These are phyloP conservation scores for Neopestalotiopsis rosae DNA, from an alignment of 2,329 filamentous ascomycete species.

Conservation along the genomic window DNA sequence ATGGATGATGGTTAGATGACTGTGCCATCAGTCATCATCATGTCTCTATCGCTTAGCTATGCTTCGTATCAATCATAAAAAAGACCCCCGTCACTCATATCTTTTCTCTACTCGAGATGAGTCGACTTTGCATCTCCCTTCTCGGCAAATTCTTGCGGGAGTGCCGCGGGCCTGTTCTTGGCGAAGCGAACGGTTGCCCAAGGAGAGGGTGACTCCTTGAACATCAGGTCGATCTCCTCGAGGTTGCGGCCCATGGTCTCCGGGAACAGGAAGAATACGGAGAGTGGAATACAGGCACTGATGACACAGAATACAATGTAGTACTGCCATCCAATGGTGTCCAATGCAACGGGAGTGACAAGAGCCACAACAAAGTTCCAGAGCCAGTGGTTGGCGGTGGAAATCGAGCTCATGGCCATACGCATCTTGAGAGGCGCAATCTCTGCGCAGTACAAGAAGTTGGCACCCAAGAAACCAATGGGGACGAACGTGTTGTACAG, in stretches of 20 bases:
- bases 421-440: conserved; percentile 57
- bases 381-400: conserved; percentile 59
- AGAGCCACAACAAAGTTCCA: conserved; percentile 53
- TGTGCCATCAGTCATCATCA: no score
- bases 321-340: conserved; percentile 56
- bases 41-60: no score
- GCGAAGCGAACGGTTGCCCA: conserved; percentile 43
- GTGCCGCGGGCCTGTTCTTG: conserved; percentile 38
- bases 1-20: no score
- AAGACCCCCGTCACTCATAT: not conserved
- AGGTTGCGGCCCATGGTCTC: conserved; percentile 57
- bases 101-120: conserved; percentile 15
- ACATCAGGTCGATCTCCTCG: conserved; percentile 51
- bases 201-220: conserved; percentile 44
- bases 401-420: conserved; percentile 61
- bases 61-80: no score
- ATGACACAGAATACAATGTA: conserved; percentile 56
- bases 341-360: conserved; percentile 52
- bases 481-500: conserved; percentile 66
- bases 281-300: conserved; percentile 48
- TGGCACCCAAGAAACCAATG: conserved; percentile 63
- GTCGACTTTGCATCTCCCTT: conserved; percentile 30
- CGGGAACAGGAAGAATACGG: conserved; percentile 51
- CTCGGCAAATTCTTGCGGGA: conserved; percentile 35
- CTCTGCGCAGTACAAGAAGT: conserved; percentile 66